Evolutionary conservation across 164 flowering plant species (phyloP), one percentile per base, ranked within the genome.

Genomic region (Liquidambar formosana): DNA sequence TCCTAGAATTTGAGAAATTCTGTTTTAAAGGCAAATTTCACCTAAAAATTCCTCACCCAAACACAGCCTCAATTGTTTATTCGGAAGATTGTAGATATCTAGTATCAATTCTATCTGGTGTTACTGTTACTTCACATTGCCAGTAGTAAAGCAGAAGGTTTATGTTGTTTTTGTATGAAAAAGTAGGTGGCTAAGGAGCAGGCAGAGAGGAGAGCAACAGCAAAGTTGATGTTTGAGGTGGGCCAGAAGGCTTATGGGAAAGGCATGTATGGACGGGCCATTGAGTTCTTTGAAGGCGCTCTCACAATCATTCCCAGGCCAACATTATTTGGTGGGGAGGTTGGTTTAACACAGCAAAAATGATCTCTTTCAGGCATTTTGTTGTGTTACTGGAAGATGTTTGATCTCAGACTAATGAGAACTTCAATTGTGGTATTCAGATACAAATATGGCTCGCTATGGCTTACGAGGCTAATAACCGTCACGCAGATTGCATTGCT

Each of bases 371-470:
- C 49, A 43, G 62, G 61, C 19, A 54, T 57, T 28, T 8, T 45
- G 11, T 47, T 33, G 41, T 72, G 15, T 16, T 44, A 19, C 3
- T 27, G 25, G 43, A 33, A 22, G 0, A 19, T 28, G 10, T 41
- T 60, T 62, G 68, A 14, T 48, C 9, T 13, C 16, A 18, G 27
- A 51, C 63, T 70, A 15, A 62, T 56, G 18, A 47, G 9, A 18
- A 68, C n/a, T 71, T 21, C 25, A 46, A 64, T 56, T 64, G 61
- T 60, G 62, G 15, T 67, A 48, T 73, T 63, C 86, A 95, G 99
- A 95, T 92, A 66, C 97, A 92, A 73, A 92, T 92, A 80, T 95
- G 99, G 99, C 89, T 95, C 52, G 99, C 99, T 19, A 92, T 95
- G 97, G 99, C 99, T 28, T 95, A 95, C 61, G 99, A 92, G 73